Evolutionary conservation across 805 yeast species (phyloP).

Genomic region (Hagleromyces aurorensis): DNA sequence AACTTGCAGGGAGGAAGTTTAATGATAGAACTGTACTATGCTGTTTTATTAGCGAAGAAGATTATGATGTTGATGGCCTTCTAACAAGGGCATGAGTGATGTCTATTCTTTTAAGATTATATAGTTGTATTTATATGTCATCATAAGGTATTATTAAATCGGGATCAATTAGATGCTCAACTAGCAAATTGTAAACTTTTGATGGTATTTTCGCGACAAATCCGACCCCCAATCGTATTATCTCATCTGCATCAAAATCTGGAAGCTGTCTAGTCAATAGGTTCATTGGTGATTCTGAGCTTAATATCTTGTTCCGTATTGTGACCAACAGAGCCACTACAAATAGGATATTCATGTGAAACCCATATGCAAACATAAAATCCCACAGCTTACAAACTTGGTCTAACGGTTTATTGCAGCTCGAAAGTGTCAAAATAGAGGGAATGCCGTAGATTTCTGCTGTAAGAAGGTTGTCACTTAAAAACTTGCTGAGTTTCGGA

Average conservation of each 20-base stretch:
- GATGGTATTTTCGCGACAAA: constrained; percentile 70
- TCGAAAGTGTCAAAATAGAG: constrained; percentile 72
- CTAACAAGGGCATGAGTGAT: constrained; percentile 7
- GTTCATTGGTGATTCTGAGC: constrained; percentile 58
- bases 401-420: constrained; percentile 78
- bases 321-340: constrained; percentile 75
- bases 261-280: constrained; percentile 63
- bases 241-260: constrained; percentile 57
- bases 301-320: constrained; percentile 55
- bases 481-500: constrained; percentile 52
- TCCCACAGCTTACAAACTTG: constrained; percentile 83
- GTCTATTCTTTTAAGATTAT: constrained; percentile 1
- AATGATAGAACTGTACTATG: constrained; percentile 64
- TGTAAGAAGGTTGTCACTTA: constrained; percentile 41
- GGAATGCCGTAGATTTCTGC: constrained; percentile 86
- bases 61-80: constrained; percentile 39
- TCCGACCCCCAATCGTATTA: constrained; percentile 71
- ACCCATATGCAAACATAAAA: constrained; percentile 82
- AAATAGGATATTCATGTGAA: constrained; percentile 77
- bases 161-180: constrained; percentile 26
- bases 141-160: constrained; percentile 10
- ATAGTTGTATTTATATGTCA: constrained; percentile 3
- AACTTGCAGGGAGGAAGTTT: constrained; percentile 57
- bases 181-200: constrained; percentile 39
- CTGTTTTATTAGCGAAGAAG: constrained; percentile 51